Percentiles rank a stretch among this genome's conserved stretches.
These are phyloP conservation scores for Sporothrix variecibatus DNA, from an alignment of 2,329 filamentous ascomycete genomes.

Conservation along the genomic window DNA sequence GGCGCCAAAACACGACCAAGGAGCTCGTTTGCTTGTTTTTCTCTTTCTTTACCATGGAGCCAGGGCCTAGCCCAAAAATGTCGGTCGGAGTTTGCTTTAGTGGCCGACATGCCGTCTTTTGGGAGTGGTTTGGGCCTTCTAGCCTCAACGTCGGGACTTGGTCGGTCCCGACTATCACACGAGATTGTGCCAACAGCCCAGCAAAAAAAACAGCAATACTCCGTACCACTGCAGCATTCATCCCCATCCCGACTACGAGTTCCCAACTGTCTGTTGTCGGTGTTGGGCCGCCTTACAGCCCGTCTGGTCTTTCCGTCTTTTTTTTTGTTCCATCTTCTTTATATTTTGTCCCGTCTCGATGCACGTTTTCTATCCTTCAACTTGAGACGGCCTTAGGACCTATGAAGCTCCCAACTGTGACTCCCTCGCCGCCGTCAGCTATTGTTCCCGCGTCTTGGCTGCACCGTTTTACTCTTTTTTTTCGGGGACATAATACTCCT, in stretches of 20 bases:
- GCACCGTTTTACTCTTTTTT: neutral
- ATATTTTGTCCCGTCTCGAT: neutral
- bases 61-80: neutral
- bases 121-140: neutral
- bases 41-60: no score
- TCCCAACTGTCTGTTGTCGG: neutral
- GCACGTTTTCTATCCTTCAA: neutral
- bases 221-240: neutral
- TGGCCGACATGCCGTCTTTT: neutral
- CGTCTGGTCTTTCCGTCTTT: neutral
- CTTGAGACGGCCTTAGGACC: neutral
- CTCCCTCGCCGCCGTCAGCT: neutral
- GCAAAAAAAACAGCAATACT: no score
- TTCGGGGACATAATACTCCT: neutral
- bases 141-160: neutral
- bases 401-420: neutral
- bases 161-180: slow-evolving; percentile 14
- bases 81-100: neutral
- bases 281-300: neutral
- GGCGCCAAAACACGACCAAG: no score
- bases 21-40: neutral
- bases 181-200: neutral
- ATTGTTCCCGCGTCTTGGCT: slow-evolving; percentile 10
- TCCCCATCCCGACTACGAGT: neutral
- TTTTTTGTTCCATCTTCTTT: neutral